Percentiles rank a stretch among this genome's conserved stretches.
These are phyloP conservation scores for Nicotiana undulata DNA, from an alignment of 257 asterid species.

Conservation along the genomic window DNA sequence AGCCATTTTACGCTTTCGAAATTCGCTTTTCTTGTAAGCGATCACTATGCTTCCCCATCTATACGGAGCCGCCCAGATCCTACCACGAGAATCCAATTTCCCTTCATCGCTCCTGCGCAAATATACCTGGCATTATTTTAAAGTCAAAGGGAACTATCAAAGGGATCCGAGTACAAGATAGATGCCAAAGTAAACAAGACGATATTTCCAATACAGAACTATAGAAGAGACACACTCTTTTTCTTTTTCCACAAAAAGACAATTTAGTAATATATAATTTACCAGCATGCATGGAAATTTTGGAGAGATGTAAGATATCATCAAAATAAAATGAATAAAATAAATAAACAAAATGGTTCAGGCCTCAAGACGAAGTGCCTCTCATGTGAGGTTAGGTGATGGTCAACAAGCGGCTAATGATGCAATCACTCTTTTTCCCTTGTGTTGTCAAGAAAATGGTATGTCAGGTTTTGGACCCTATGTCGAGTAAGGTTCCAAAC, in stretches of 20 bases:
- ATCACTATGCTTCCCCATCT: slow-evolving; percentile 98
- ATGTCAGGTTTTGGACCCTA: background rate
- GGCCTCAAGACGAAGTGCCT: background rate
- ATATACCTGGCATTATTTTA: slow-evolving; percentile 85
- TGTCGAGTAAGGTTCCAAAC: background rate
- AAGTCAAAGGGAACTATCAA: slow-evolving; percentile 30
- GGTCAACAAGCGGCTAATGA: background rate
- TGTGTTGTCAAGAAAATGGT: background rate
- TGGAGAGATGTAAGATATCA: background rate
- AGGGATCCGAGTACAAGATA: slow-evolving; percentile 1
- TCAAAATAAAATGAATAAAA: background rate
- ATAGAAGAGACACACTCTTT: background rate
- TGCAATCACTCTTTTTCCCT: background rate
- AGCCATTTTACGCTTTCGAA: slow-evolving; percentile 56
- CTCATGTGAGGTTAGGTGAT: background rate
- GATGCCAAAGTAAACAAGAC: background rate
- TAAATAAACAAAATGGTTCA: background rate
- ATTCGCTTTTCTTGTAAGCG: slow-evolving; percentile 73
- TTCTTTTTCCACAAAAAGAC: background rate
- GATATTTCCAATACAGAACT: background rate
- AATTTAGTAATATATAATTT: background rate
- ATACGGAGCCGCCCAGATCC: slow-evolving; percentile 85
- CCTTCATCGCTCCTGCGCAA: slow-evolving; percentile 91
- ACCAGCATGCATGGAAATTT: background rate
- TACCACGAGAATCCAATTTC: slow-evolving; percentile 60